phyloP scores from a whole-genome alignment of 2,329 filamentous ascomycete species.

The Sclerotiophoma versabilis region DNA sequence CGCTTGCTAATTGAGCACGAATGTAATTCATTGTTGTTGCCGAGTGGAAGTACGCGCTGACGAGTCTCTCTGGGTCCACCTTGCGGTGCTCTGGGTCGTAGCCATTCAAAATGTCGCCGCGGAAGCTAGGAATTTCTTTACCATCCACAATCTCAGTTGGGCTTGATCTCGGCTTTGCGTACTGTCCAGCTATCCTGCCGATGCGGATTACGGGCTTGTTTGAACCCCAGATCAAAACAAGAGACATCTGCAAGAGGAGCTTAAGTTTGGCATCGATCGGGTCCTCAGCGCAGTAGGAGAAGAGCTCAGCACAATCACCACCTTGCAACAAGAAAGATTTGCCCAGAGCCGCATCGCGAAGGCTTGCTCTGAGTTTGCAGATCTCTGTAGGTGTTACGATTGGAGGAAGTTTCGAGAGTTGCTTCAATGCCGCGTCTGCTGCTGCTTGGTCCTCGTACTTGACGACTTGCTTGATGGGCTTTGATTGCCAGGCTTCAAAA shows the following conservation, averaged over 20 bases:
- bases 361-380: conserved; percentile 74
- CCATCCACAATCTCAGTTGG: conserved; percentile 84
- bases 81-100: conserved; percentile 76
- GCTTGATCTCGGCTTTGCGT: conserved; percentile 92
- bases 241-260: conserved; percentile 93
- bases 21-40: conserved; percentile 95
- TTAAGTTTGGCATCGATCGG: conserved; percentile 98
- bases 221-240: conserved; percentile 90
- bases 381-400: conserved; percentile 85
- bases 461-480: conserved; percentile 80
- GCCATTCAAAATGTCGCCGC: conserved; percentile 95
- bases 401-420: conserved; percentile 75
- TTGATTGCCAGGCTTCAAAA: conserved; percentile 72
- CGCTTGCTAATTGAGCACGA: conserved; percentile 80
- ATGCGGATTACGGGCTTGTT: conserved; percentile 89
- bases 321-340: conserved; percentile 95
- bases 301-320: conserved; percentile 95
- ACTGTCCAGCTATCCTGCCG: conserved; percentile 95
- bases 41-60: conserved; percentile 94
- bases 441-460: conserved; percentile 69
- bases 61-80: conserved; percentile 82
- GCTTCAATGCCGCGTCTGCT: conserved; percentile 66
- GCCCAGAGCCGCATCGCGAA: conserved; percentile 86
- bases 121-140: conserved; percentile 83
- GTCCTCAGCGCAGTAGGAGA: conserved; percentile 90